Percentiles rank a stretch among this genome's conserved stretches.
Evolutionary conservation across 164 flowering plant genomes (phyloP).

Genomic region (Santalum album): DNA sequence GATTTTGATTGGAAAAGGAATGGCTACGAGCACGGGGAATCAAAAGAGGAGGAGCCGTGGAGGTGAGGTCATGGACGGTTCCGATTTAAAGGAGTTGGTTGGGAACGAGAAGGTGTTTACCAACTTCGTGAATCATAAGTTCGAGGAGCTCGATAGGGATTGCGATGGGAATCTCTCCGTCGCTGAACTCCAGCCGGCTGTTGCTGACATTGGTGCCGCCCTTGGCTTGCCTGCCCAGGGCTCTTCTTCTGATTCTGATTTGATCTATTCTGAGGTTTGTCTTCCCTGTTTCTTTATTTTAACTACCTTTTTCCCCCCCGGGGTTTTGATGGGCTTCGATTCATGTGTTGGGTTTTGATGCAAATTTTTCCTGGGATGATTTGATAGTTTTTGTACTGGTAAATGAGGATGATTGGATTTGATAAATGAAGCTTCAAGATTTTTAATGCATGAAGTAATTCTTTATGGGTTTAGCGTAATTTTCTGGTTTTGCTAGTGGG

Average conservation of each 20-base stretch:
- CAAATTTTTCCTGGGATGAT: no score
- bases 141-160: conserved; percentile 57
- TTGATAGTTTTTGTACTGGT: no score
- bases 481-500: no score
- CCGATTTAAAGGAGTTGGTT: conserved; percentile 84
- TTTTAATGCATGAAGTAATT: no score
- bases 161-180: conserved; percentile 69
- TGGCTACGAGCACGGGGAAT: conserved; percentile 14
- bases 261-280: conserved; percentile 66
- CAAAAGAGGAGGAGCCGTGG: conserved; percentile 10
- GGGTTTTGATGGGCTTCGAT: not conserved
- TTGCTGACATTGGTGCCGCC: conserved; percentile 78
- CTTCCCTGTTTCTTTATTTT: not conserved
- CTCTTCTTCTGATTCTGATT: conserved; percentile 66
- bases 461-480: no score
- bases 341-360: no score
- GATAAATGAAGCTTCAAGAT: no score
- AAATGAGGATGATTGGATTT: no score
- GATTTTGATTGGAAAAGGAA: no score
- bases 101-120: conserved; percentile 62
- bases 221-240: conserved; percentile 78
- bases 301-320: no score
- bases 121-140: conserved; percentile 70
- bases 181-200: conserved; percentile 74
- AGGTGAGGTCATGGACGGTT: conserved; percentile 68